Conservation (phyloP, 73 alveolate genomes). For the Strombidium stylifer region DNA sequence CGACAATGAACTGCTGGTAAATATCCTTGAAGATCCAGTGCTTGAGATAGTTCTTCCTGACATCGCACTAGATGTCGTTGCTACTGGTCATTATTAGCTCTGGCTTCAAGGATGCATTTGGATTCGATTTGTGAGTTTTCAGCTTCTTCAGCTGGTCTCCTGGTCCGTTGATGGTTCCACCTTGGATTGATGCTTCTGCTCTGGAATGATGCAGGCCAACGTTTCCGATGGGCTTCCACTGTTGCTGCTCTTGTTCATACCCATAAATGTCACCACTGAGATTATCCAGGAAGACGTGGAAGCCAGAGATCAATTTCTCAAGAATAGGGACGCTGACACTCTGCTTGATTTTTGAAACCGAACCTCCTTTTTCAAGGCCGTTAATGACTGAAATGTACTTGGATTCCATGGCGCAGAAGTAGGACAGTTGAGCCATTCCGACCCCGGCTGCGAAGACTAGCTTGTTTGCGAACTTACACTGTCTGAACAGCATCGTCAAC, state of each 20-base stretch:
- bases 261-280: conserved; percentile 91
- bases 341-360: conserved; percentile 59
- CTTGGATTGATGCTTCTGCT: conserved; percentile 24
- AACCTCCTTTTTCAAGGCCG: conserved; percentile 79
- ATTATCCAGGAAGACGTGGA: conserved; percentile 86
- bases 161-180: not conserved
- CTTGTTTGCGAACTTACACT: conserved; percentile 86
- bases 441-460: conserved; percentile 78
- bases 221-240: conserved; percentile 92
- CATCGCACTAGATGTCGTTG: conserved; percentile 63
- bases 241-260: conserved; percentile 64
- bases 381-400: conserved; percentile 68
- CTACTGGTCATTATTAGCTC: conserved; percentile 18
- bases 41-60: conserved; percentile 70
- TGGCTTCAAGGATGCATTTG: conserved; percentile 2
- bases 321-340: conserved; percentile 20
- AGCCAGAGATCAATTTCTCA: no score
- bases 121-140: not conserved
- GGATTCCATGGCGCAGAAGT: conserved; percentile 77
- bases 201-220: conserved; percentile 88
- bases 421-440: conserved; percentile 82
- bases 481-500: conserved; percentile 63
- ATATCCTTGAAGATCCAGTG: conserved; percentile 71
- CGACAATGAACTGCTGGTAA: conserved; percentile 79
- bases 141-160: conserved; percentile 37